Base-by-base conservation (phyloP, 805 yeast species). In the Kodamaea neixiangensis region DNA sequence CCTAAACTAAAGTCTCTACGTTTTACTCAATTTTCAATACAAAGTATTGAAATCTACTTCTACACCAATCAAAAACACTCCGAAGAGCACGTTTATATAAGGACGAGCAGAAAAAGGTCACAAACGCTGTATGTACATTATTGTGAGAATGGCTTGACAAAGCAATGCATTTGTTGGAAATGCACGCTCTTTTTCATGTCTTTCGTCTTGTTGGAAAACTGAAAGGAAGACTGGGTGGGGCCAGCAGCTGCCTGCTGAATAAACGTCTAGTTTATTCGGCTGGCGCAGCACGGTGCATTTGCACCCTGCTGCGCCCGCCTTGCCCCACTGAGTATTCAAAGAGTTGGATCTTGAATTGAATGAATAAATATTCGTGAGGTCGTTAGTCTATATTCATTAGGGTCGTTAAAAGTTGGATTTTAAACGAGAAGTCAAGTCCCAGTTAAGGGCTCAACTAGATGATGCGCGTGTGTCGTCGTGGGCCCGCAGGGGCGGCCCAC, bases 331-430 rank as follows among this genome's bases (percentile, higher is more conserved):
- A 48, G 51, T 41, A 50, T 50, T 50, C 53, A 50, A 53, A 56
- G 55, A 53, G 56, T 53, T 47, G 57, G 56, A 53, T 53, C 56
- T 51, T 50, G 53, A 52, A 50, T 46, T 50, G 52, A 50, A 51
- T 54, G 52, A 44, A 48, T 48, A 50, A 47, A 46, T 44, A 52
- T 50, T 55, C 58, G 49, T 52, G 40, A 55, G 45, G 47, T 48
- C 51, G 43, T 48, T 44, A 43, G 48, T 52, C 54, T 52, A 52
- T 55, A 54, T 52, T 54, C 56, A 49, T 56, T 25, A 50, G 52
- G 58, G 63, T 62, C 66, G 63, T 63, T 62, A 63, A 67, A 69
- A 69, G 74, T 69, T 70, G 74, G 75, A 69, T 65, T 64, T 65
- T 63, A 64, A 63, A 55, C 64, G 64, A 54, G 48, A 40, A 29